A percentile compares a stretch with the other conserved stretches of the same genome.
These are phyloP conservation scores for Chaetomiaceae sp. DNA, from an alignment of 2,329 filamentous ascomycete species.

Conservation along the genomic window DNA sequence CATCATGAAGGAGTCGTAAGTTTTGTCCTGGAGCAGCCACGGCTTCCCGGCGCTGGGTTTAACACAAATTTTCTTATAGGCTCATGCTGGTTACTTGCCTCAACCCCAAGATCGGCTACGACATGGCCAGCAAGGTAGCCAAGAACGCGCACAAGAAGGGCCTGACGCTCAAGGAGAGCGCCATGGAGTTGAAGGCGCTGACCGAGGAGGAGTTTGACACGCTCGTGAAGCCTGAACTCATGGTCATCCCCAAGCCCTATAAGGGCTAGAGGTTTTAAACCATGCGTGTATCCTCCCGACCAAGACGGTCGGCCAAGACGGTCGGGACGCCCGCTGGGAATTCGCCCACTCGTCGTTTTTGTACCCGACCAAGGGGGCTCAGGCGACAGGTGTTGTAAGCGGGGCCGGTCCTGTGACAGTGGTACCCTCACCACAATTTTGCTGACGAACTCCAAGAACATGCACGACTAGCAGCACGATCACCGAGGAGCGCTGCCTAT, in stretches of 20 bases:
- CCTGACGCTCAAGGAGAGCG: conserved; percentile 85
- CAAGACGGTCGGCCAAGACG: background rate
- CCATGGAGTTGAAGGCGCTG: conserved; percentile 86
- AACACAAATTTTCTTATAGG: conserved; percentile 43
- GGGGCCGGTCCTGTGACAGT: background rate
- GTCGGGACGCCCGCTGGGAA: too few species aligned
- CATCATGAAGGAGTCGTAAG: conserved; percentile 91
- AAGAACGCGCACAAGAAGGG: conserved; percentile 99
- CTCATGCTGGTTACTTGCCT: conserved; percentile 98
- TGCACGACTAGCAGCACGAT: background rate
- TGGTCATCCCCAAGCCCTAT: conserved; percentile 75
- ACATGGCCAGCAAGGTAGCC: conserved; percentile 94
- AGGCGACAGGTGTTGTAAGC: background rate
- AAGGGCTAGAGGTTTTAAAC: conserved; percentile 40
- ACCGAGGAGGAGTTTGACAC: conserved; percentile 86
- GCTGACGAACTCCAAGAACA: background rate
- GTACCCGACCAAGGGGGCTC: background rate
- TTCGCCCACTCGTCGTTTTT: background rate
- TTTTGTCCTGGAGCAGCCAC: too few species aligned
- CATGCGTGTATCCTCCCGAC: background rate
- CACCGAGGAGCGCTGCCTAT: background rate
- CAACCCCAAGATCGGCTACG: conserved; percentile 95
- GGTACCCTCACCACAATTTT: background rate
- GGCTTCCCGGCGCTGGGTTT: too few species aligned
- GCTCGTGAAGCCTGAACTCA: conserved; percentile 87